phyloP scores from a whole-genome alignment of 768 basidiomycete species.

The Coprinellus aureogranulatus region DNA sequence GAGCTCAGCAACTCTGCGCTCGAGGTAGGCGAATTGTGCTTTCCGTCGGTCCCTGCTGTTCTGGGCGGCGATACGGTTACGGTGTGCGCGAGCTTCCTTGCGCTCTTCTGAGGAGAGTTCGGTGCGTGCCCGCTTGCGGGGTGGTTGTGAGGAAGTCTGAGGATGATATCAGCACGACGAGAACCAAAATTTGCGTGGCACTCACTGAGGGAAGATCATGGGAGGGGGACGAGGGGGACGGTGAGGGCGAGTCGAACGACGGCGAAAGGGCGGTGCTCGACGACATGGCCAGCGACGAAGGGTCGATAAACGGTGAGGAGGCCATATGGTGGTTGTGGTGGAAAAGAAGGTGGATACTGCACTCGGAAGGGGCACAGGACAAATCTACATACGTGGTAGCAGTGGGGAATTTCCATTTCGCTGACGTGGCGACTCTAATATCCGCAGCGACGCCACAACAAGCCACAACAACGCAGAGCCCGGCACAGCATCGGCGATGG shows the following conservation, averaged over 20 bases:
- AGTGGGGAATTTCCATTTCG: constrained; percentile 18
- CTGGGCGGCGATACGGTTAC: constrained; percentile 92
- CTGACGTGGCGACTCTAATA: constrained; percentile 18
- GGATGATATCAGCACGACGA: constrained; percentile 11
- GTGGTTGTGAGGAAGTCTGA: constrained; percentile 38
- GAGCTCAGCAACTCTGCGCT: constrained; percentile 65
- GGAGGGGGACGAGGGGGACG: constrained; percentile 22
- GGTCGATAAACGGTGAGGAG: constrained; percentile 1
- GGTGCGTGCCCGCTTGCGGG: constrained; percentile 74
- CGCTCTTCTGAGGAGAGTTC: constrained; percentile 69
- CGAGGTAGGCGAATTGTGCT: constrained; percentile 71
- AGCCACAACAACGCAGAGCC: background rate
- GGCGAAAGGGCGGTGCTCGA: constrained; percentile 19
- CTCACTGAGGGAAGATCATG: constrained; percentile 8
- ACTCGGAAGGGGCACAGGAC: constrained; percentile 28
- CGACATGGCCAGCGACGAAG: background rate
- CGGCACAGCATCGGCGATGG: constrained; percentile 2
- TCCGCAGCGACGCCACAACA: background rate
- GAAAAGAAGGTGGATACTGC: constrained; percentile 26
- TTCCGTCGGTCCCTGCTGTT: constrained; percentile 90
- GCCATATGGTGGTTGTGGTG: background rate
- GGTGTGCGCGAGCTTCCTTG: constrained; percentile 84
- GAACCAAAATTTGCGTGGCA: constrained; percentile 7
- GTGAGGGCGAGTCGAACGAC: constrained; percentile 22
- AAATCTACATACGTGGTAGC: constrained; percentile 30